A percentile compares a stretch with the other conserved stretches of the same genome.
These are phyloP conservation scores for Nasturtium officinale DNA, from an alignment of 345 rosid genomes.

Conservation along the genomic window DNA sequence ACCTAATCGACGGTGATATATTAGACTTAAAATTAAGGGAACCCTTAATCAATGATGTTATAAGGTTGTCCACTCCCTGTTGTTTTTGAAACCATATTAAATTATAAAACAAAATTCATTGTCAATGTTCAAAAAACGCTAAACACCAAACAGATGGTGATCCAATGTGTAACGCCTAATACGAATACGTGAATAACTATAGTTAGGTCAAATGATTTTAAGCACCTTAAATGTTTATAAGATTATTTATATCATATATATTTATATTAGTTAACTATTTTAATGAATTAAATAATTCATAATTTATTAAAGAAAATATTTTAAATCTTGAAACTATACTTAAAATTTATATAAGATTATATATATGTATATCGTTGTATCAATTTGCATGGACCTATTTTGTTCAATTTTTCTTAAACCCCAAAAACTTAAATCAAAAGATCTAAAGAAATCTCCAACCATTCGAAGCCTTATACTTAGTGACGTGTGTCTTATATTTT, in stretches of 20 bases:
- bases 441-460: neutral
- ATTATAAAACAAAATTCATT: neutral
- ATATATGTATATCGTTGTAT: neutral
- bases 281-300: neutral
- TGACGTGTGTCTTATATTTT: conserved; percentile 5
- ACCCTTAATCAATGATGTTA: neutral
- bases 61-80: conserved; percentile 5
- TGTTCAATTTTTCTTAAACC: neutral
- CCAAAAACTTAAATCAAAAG: neutral
- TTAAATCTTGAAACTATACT: neutral
- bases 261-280: neutral
- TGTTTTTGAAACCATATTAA: neutral
- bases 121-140: neutral
- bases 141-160: neutral
- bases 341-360: too few relatives aligned
- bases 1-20: conserved; percentile 31
- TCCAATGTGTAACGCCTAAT: neutral
- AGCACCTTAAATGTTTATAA: neutral
- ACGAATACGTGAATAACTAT: neutral
- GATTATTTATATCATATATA: neutral
- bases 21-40: neutral
- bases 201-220: neutral
- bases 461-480: neutral
- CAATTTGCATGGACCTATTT: neutral
- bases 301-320: neutral